Evolutionary conservation across 176 grass and related monocot species (phyloP), one percentile per base, ranked within the genome.

Genomic region (Areca catechu): DNA sequence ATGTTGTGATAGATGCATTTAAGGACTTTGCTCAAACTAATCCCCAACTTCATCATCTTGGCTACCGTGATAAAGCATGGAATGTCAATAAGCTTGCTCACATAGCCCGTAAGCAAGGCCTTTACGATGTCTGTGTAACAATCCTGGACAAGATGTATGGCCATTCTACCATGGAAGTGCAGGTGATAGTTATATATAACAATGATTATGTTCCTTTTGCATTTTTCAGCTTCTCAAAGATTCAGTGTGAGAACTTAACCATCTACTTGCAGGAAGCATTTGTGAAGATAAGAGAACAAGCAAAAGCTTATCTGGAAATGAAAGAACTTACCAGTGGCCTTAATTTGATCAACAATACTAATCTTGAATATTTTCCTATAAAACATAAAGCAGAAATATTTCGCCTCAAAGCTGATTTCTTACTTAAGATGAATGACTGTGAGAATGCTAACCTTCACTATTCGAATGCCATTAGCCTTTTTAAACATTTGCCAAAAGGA

Each of bases 81-180:
- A 98, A 98, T 73, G 93, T 98, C 63, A 98, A 98, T 71, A 98
- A 98, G 74, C 83, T 98, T 24, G 93, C 93, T 56, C 93, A 80
- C 71, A 88, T 98, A 71, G 70, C 93, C 65, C 88, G 93, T 62
- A 98, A 92, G 63, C 87, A 98, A 77, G 84, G 93, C 57, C 93
- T 92, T 65, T 81, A 86, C 72, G 87, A 92, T 80, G 93, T 98
- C 56, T 98, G 93, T 82, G 93, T 92, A 51, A 83, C 81, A 70
- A 98, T 98, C 82, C 78, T 98, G 15, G 88, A 92, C 69, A 92
- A 92, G 73, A 92, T 98, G 88, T 98, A 98, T 80, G 93, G 93
- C 7, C 93, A 98, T 88, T 80, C 84, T 74, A 98, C 93, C 22
- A 98, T 98, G 93, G 93, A 98, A 92, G 93, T 98, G 51, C 93